Evolutionary conservation across 83 land plant genomes (phyloP).

Genomic region (Diphasiastrum complanatum): DNA sequence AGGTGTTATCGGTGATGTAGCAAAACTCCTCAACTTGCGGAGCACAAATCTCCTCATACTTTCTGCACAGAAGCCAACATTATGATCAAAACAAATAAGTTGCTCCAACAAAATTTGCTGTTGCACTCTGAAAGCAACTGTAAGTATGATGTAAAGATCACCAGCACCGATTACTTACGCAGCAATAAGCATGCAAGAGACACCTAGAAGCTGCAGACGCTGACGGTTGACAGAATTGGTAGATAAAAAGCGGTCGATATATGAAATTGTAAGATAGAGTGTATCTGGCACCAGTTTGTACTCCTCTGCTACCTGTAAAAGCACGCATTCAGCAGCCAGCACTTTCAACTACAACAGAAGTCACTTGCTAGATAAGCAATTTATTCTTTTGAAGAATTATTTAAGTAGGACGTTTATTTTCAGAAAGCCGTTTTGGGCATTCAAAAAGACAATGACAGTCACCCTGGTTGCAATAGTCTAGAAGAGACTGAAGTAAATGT

Average conservation of each 20-base stretch:
- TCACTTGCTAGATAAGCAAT: no score
- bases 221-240: no score
- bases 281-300: background rate
- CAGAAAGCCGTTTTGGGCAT: no score
- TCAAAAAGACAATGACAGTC: background rate
- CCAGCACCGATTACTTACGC: background rate
- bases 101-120: slow-evolving; percentile 1
- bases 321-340: background rate
- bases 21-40: slow-evolving; percentile 56
- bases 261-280: background rate
- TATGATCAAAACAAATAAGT: background rate
- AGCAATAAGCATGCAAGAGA: background rate
- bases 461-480: no score
- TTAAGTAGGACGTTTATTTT: no score
- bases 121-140: background rate
- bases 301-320: slow-evolving; percentile 1
- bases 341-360: background rate
- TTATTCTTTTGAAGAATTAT: no score
- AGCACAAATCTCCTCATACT: slow-evolving; percentile 54
- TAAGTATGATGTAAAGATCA: background rate
- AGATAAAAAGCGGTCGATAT: no score
- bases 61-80: slow-evolving; percentile 23
- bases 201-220: no score
- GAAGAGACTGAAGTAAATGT: background rate
- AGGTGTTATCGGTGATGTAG: slow-evolving; percentile 54